Evolutionary conservation across 1,284 basidiomycete species (phyloP), one percentile per base, ranked within the genome.

Genomic region (Ustilago loliicola): DNA sequence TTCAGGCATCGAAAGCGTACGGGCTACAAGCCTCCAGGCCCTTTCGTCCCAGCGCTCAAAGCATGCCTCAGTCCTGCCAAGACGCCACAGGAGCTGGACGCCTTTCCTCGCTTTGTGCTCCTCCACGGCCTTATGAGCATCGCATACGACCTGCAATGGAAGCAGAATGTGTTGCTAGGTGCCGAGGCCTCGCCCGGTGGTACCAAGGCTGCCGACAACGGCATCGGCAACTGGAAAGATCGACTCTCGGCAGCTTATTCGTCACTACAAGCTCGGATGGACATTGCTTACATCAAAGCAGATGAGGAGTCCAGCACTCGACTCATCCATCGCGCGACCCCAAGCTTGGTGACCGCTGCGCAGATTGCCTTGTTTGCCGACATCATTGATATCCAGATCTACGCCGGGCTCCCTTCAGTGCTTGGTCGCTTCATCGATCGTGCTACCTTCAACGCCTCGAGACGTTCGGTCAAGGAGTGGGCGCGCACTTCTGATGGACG

Each of bases 91-190:
- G 75, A 77, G 56, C 60, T 77, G 1, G 80, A 81, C 42, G 72
- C 77, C 6, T 81, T 81, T 38, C 72, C 74, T 4, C 67, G 75
- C 42, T 77, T 77, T 34, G 68, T 81, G 38, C 71, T 81, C 13
- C 56, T 81, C 13, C 80, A 81, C 53, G 80, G 80, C 54, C 72
- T 81, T 13, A 79, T 81, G 77, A 81, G 80, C 60, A 79, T 81
- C 38, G 72, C 80, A 2, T 81, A 80, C 60, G 80, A 81, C 29
- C 59, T 81, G 17, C 77, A 79, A 48, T 81, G 80, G 80, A 81
- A 81, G 61, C 77, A 80, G 21, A 77, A 81, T 21, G 71, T 79
- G 25, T 50, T 81, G 38, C 54, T 81, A 2, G 80, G 77, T 36
- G 78, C 79, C 11, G 79, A 81, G 19, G 34, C 61, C 3, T 72